These are phyloP conservation scores for Skeletonema menzelii DNA, from an alignment of 108 stramenopile genomes.

Conservation along the genomic window DNA sequence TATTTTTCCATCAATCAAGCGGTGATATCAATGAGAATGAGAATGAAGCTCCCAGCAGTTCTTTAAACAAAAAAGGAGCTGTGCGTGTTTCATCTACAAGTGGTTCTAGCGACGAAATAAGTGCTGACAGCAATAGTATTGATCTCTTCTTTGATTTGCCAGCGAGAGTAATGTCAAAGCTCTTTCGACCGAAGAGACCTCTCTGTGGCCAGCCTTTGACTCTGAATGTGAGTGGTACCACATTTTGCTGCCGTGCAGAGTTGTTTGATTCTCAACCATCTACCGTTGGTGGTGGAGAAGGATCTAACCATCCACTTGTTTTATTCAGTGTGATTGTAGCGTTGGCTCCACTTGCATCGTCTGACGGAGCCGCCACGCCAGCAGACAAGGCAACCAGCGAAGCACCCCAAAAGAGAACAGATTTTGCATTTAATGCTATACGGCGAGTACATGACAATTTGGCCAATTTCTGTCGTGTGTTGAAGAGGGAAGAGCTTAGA, in stretches of 20 bases:
- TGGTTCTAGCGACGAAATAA: background rate
- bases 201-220: conserved; percentile 85
- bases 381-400: background rate
- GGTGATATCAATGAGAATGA: background rate
- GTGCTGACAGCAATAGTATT: conserved; percentile 17
- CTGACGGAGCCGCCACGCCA: background rate
- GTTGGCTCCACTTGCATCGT: conserved; percentile 38
- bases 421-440: conserved; percentile 51
- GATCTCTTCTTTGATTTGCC: conserved; percentile 83
- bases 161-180: conserved; percentile 73
- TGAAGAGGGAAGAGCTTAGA: conserved; percentile 77
- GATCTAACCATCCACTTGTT: conserved; percentile 38
- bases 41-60: background rate
- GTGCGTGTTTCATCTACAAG: conserved; percentile 1
- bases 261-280: conserved; percentile 52
- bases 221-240: conserved; percentile 70
- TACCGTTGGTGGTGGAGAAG: conserved; percentile 21
- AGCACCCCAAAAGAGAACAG: conserved; percentile 8
- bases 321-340: conserved; percentile 84
- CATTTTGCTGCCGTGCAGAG: conserved; percentile 84
- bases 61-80: background rate
- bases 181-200: conserved; percentile 80
- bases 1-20: conserved; percentile 10
- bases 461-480: conserved; percentile 66
- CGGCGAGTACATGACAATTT: conserved; percentile 73